Base-by-base conservation (phyloP, 352 stramenopile species). In the Phytopythium aichiense region DNA sequence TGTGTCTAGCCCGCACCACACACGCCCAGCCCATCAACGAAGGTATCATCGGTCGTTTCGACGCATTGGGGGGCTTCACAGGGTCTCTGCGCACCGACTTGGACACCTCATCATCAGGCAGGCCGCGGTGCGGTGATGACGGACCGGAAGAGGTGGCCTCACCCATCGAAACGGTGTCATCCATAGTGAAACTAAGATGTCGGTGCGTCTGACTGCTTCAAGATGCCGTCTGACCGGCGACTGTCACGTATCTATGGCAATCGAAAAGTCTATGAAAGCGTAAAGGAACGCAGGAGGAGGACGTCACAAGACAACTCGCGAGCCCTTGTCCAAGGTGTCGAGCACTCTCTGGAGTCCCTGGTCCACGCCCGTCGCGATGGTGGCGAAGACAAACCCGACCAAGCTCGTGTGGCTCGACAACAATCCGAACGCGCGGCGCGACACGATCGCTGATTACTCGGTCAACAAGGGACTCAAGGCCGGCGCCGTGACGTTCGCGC, bases 1-100 rank as follows among this genome's bases (percentile, higher is more conserved):
- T 89, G 76, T n/a, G 59, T 91, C 16, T 90, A 35, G n/a, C 3
- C 18, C n/a, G 20, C n/a, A 15, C 20, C 7, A 20, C 13, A 8
- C 38, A n/a, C 38, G 38, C 38, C 38, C 38, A 46, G 40, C 4
- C 18, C 18, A 16, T 46, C 40, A 11, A 46, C 40, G 40, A 9
- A 22, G 15, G 40, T 22, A 11, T 23, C 2, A 3, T n/a, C 6
- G 13, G 18, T 22, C n/a, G 18, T 37, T 9, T 37, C 22, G 25
- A 9, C 25, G 25, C 7, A 38, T 16, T 3, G 49, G 16, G 16
- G 6, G 7, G 40, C 40, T 7, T 46, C 15, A 22, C 16, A 46
- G 40, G 15, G 6, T 22, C 40, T n/a, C 7, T 22, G 49, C 25
- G 28, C 31, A 15, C 11, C 49, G n/a, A 25, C 28, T 40, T 40